Evolutionary conservation across 345 rosid genomes (phyloP), one percentile per base, ranked within the genome.

Genomic region (Raphanus raphanistrum): DNA sequence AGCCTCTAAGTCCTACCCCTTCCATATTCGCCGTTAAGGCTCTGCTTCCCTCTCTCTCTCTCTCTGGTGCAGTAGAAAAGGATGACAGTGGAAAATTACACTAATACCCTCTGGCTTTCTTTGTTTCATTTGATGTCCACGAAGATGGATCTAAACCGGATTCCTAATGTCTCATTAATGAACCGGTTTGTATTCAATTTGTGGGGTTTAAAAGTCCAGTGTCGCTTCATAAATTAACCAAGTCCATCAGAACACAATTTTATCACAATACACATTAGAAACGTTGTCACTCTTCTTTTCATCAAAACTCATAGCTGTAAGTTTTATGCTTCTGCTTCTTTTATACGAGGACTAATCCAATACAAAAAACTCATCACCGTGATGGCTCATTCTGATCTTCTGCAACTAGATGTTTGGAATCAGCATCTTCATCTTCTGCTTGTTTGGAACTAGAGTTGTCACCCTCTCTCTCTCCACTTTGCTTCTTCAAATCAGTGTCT

Each of bases 1-100:
- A 66, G 50, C 73, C 72, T 58, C 77, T 66, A 68, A 72, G 64
- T 28, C 78, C 66, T 68, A 60, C 62, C 70, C 82, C 74, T 62
- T 79, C 82, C 82, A 73, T 73, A 2, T 60, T 67, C 73, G 62
- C 76, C 76, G 60, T 63, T 70, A 35, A 15, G 9, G 0, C 38
- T 35, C 32, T 3, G 71, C 58, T 68, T 31, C 68, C 8, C 31
- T 62, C 12, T 35, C 45, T 38, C 45, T 38, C 45, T 15, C 32
- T 28, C 66, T 9, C 31, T 63, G 59, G 35, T 70, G 61, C 27
- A 63, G 26, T 43, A 73, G 26, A 3, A 48, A 6, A 73, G 54
- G n/a, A 52, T 3, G 50, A 33, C 17, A 50, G 11, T 7, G 43
- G 29, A 50, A 6, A 3, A 17, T 13, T 8, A 57, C 63, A 4